These are phyloP conservation scores for Mucor sp. DNA, from an alignment of 371 early-diverging fungal genomes.

Conservation along the genomic window DNA sequence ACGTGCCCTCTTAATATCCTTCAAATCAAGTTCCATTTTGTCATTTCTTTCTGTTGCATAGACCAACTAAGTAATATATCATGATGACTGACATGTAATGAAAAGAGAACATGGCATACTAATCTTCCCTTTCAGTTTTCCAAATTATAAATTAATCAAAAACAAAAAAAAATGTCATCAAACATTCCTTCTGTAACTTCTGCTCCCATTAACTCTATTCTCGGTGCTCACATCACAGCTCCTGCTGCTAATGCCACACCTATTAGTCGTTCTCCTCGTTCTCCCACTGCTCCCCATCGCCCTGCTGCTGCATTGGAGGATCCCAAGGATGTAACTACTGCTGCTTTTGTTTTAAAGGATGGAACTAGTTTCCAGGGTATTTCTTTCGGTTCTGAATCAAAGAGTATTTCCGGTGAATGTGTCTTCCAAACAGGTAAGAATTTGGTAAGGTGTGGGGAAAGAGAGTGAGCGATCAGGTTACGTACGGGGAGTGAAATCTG, in stretches of 20 bases:
- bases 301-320: constrained; percentile 60
- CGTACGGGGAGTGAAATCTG: background rate
- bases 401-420: constrained; percentile 92
- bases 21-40: constrained; percentile 9
- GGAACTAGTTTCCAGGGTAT: constrained; percentile 87
- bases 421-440: constrained; percentile 95
- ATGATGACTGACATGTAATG: background rate
- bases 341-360: constrained; percentile 81
- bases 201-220: constrained; percentile 53
- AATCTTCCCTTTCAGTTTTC: background rate
- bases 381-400: constrained; percentile 91
- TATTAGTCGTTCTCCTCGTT: constrained; percentile 42
- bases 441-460: background rate
- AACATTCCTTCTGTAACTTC: constrained; percentile 47
- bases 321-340: constrained; percentile 52
- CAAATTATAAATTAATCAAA: background rate
- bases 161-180: constrained; percentile 32
- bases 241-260: constrained; percentile 54
- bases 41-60: constrained; percentile 8
- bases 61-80: constrained; percentile 1
- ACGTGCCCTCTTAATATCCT: constrained; percentile 1
- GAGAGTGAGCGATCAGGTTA: background rate
- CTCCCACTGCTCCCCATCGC: constrained; percentile 51
- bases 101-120: background rate
- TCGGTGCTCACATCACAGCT: constrained; percentile 42